A percentile compares a stretch with the other conserved stretches of the same genome.
phyloP scores from a whole-genome alignment of 73 alveolate species.

The Uronychia binucleata region DNA sequence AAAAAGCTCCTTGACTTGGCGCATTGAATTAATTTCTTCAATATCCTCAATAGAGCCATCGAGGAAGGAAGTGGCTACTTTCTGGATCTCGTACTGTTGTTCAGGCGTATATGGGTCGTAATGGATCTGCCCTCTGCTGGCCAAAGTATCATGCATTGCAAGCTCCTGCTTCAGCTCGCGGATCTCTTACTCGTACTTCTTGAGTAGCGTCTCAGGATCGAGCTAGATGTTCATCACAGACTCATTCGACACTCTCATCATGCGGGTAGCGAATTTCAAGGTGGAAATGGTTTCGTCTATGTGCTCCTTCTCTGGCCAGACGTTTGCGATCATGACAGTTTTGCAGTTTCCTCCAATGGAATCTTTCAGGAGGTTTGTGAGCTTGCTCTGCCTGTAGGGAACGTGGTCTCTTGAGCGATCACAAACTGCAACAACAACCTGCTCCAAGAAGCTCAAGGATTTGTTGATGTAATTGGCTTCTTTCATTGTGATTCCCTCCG shows the following conservation, averaged over 20 bases:
- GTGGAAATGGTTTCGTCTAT: constrained; percentile 98
- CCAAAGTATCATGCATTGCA: constrained; percentile 99
- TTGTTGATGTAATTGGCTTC: constrained; percentile 99
- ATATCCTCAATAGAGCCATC: constrained; percentile 93
- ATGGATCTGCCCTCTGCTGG: constrained; percentile 95
- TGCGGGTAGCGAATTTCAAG: constrained; percentile 97
- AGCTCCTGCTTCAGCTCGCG: constrained; percentile 98
- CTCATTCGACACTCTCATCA: constrained; percentile 99
- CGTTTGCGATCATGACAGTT: constrained; percentile 99
- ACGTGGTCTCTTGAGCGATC: constrained; percentile 97
- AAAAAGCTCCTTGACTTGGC: constrained; percentile 95
- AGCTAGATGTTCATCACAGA: constrained; percentile 90
- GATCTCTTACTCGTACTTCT: constrained; percentile 96
- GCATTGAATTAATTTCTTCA: constrained; percentile 83
- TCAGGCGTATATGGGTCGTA: constrained; percentile 99
- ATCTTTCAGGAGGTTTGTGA: constrained; percentile 96
- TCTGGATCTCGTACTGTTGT: constrained; percentile 65
- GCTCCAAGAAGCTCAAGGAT: constrained; percentile 96
- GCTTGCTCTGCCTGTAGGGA: constrained; percentile 98
- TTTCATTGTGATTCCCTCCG: constrained; percentile 89
- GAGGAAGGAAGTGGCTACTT: constrained; percentile 78
- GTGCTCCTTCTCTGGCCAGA: constrained; percentile 98
- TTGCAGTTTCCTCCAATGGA: constrained; percentile 99
- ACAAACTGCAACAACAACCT: constrained; percentile 98
- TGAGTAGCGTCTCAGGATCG: constrained; percentile 94